Evolutionary conservation across 768 basidiomycete genomes (phyloP), one percentile per base, ranked within the genome.

Genomic region (Lactarius tabidus): DNA sequence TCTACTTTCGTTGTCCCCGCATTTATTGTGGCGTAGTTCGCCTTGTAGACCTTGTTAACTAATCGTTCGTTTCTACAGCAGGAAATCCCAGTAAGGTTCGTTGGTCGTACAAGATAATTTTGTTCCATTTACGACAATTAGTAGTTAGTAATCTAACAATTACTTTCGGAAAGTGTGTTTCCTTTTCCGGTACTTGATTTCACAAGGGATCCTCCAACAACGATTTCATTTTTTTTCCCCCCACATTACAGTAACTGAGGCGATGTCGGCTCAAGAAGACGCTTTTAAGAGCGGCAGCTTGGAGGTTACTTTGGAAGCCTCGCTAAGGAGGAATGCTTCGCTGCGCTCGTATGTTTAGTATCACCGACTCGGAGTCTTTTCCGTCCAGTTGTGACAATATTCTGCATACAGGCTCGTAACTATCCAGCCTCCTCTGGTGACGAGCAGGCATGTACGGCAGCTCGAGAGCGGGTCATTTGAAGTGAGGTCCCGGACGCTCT

Each of bases 391-490:
- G 20, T 57, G 29, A 52, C 45, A 35, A 29, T 18, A 45, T 17
- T 1, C 48, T 26, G 15, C 35, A 48, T 38, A 8, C 23, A 66
- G 65, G n/a, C 5, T 31, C n/a, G 4, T 23, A 36, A 39, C 60
- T 15, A 1, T 29, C 28, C 57, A 66, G 60, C 60, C 62, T 38
- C 60, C 62, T 20, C 65, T 66, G 26, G 43, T n/a, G n/a, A n/a
- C n/a, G n/a, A n/a, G n/a, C n/a, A 6, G 51, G 51, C 3, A 41
- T 17, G 1, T 23, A 62, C 20, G 60, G 62, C 26, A 57, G 65
- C 1, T 51, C 1, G 41, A 26, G 3, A 31, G 33, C 15, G 60
- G 61, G 8, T 62, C 57, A 0, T 62, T 66, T 7, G 9, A 26
- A 26, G 48, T 28, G 6, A 26, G 51, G 26, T 17, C n/a, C 14